phyloP scores from a whole-genome alignment of 768 basidiomycete genomes.

The Erythrobasidium yunnanense region DNA sequence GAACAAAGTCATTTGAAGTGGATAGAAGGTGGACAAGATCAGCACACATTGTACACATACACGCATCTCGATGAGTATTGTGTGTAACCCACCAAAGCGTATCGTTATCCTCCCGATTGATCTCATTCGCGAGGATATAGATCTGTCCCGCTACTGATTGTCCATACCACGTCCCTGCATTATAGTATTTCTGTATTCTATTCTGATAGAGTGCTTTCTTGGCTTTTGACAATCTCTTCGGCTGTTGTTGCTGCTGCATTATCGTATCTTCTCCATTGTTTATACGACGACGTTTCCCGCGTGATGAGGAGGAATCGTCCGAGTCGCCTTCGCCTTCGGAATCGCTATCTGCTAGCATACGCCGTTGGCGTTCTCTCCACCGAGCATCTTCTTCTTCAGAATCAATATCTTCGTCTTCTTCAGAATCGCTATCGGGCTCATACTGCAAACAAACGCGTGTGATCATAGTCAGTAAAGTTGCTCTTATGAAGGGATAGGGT shows the following conservation, averaged over 20 bases:
- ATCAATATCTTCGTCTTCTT: constrained; percentile 38
- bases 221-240: constrained; percentile 56
- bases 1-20: neutral
- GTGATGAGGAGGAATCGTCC: constrained; percentile 38
- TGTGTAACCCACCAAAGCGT: constrained; percentile 61
- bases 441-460: constrained; percentile 40
- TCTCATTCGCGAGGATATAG: constrained; percentile 76
- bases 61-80: neutral
- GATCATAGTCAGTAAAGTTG: neutral
- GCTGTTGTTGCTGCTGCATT: constrained; percentile 33
- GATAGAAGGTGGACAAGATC: neutral
- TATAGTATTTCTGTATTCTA: constrained; percentile 69
- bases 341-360: constrained; percentile 46
- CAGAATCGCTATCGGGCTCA: constrained; percentile 38
- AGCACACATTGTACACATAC: neutral
- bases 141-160: constrained; percentile 81
- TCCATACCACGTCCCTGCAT: constrained; percentile 70
- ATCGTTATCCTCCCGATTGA: constrained; percentile 87
- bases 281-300: constrained; percentile 54
- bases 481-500: too few relatives aligned
- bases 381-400: constrained; percentile 37
- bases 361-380: constrained; percentile 43
- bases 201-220: constrained; percentile 57
- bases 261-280: constrained; percentile 45
- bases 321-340: constrained; percentile 47